phyloP scores from a whole-genome alignment of 495 filamentous ascomycete species.

The Thozetella sp. region DNA sequence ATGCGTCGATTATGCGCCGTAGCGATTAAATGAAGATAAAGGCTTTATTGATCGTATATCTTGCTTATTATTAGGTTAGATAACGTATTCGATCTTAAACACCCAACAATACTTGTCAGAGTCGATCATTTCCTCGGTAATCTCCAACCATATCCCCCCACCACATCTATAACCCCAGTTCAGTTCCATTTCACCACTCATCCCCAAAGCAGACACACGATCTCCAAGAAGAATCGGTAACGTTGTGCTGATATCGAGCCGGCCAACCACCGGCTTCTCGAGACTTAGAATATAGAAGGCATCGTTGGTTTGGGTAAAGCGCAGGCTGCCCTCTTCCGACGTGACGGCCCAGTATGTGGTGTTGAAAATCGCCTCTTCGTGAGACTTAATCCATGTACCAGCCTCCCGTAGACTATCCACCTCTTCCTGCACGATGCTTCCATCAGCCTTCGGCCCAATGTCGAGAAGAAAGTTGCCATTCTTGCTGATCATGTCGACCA shows the following conservation, averaged over 20 bases:
- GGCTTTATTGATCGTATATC: too few relatives aligned
- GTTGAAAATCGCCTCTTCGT: constrained; percentile 55
- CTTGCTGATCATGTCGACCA: constrained; percentile 57
- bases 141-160: background rate
- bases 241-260: constrained; percentile 26
- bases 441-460: constrained; percentile 53
- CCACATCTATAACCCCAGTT: constrained; percentile 16
- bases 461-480: constrained; percentile 59
- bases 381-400: constrained; percentile 50
- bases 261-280: constrained; percentile 22
- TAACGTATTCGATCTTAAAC: constrained; percentile 4
- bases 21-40: too few relatives aligned
- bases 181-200: constrained; percentile 26
- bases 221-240: constrained; percentile 39
- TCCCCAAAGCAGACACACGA: constrained; percentile 35
- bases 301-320: constrained; percentile 52
- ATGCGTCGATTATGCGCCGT: too few relatives aligned
- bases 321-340: constrained; percentile 41
- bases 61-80: background rate
- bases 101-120: constrained; percentile 5
- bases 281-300: constrained; percentile 49
- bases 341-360: constrained; percentile 60
- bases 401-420: constrained; percentile 43
- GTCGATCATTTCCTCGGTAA: background rate
- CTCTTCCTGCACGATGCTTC: constrained; percentile 50